Evolutionary conservation across 495 filamentous ascomycete genomes (phyloP).

Genomic region (Paragyromitra xinjiangensis): DNA sequence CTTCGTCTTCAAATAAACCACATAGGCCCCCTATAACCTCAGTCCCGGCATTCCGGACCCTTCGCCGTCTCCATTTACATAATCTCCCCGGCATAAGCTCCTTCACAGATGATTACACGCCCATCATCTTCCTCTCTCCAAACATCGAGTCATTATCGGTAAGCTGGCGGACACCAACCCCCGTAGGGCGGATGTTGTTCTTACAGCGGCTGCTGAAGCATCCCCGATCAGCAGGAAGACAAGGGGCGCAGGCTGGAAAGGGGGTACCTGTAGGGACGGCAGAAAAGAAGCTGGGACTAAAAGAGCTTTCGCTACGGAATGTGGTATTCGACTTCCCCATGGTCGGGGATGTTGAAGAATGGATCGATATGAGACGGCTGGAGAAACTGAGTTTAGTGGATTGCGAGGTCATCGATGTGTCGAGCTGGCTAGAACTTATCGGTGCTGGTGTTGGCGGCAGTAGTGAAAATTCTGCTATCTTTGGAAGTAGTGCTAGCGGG

Average conservation of each 20-base stretch:
- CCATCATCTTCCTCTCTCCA: constrained; percentile 30
- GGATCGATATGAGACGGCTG: constrained; percentile 35
- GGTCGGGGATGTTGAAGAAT: constrained; percentile 32
- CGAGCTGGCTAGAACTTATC: constrained; percentile 41
- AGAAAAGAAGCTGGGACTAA: constrained; percentile 15
- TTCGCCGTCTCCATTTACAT: constrained; percentile 24
- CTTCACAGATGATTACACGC: constrained; percentile 33
- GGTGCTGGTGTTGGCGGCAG: not conserved
- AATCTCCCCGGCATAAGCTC: constrained; percentile 35
- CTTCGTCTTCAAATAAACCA: not conserved
- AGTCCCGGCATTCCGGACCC: constrained; percentile 34
- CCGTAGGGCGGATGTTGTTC: constrained; percentile 27
- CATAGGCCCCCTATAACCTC: constrained; percentile 33
- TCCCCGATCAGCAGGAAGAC: not conserved
- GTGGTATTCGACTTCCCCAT: constrained; percentile 46
- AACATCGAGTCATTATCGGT: constrained; percentile 29
- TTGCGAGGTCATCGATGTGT: constrained; percentile 35
- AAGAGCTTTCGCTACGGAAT: constrained; percentile 40
- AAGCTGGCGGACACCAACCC: constrained; percentile 37
- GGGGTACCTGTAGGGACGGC: not conserved
- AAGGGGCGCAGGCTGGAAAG: not conserved
- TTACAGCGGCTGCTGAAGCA: constrained; percentile 26
- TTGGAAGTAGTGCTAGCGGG: constrained; percentile 5
- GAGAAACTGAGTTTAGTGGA: constrained; percentile 39
- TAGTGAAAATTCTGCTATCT: constrained; percentile 1